Evolutionary conservation across 495 filamentous ascomycete genomes (phyloP), one percentile per base, ranked within the genome.

Genomic region (Aspergillus affinis): DNA sequence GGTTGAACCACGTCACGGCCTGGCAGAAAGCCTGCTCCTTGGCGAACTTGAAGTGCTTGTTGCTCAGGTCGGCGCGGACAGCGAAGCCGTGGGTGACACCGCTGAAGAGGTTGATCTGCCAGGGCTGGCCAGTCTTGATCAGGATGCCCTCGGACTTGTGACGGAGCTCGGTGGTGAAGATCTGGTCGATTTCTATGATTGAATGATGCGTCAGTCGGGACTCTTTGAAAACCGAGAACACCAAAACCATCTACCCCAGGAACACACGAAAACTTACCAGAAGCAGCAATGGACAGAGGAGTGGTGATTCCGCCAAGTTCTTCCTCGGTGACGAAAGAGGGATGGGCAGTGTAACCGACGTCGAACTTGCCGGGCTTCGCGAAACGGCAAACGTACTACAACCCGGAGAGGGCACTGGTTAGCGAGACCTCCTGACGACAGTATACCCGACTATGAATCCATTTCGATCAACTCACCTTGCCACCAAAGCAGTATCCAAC

Each of bases 11-110:
- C 50, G 72, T 67, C 49, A 92, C 79, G 55, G 91, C 90, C 78
- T 95, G 91, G 56, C 81, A 68, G 69, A 94, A 94, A 26, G 91
- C 91, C 77, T 88, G 84, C 78, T 97, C 90, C 82, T 92, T 93
- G 51, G 90, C 88, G 61, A 81, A 94, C 79, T 86, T 90, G 71
- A 83, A 72, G 47, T 74, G 55, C 68, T 82, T 84, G 56, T 87
- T 80, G 62, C 61, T 82, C 46, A 83, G 61, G 65, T 94, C 90
- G 44, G 79, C 75, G 30, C 90, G 81, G 23, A 93, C 86, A n/a
- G 87, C 78, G 64, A 95, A 97, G 8, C 92, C 92, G 70, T 96
- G 92, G 21, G 66, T 65, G 50, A 94, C 89, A 51, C 86, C 86
- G 20, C 86, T 84, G 81, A 82, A 94, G 49, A 96, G 74, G 72